Evolutionary conservation across 495 filamentous ascomycete species (phyloP).

Genomic region (Xanthoparmelia taractica): DNA sequence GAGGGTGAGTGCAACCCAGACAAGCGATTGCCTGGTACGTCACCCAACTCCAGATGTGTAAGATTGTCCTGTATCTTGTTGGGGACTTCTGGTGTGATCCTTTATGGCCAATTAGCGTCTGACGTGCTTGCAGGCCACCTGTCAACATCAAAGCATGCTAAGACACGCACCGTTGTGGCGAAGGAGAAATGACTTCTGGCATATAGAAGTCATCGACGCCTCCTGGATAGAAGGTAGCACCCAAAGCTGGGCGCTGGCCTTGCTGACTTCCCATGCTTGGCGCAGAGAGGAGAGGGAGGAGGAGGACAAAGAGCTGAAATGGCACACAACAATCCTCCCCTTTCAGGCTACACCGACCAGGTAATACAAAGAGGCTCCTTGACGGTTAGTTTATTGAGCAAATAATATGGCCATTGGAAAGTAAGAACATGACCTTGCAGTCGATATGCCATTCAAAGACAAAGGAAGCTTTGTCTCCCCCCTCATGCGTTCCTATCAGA

Average conservation of each 20-base stretch:
- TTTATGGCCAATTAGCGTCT: slow-evolving; percentile 31
- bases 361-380: not conserved
- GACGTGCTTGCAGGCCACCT: slow-evolving; percentile 3
- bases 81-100: slow-evolving; percentile 69
- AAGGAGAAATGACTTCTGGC: slow-evolving; percentile 68
- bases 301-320: not conserved
- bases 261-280: slow-evolving; percentile 27
- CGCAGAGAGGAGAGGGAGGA: not conserved
- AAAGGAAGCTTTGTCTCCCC: not conserved
- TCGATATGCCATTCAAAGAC: not conserved
- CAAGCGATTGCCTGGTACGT: slow-evolving; percentile 31
- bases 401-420: slow-evolving; percentile 1
- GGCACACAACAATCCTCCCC: not conserved
- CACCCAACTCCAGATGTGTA: slow-evolving; percentile 79
- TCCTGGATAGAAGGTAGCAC: slow-evolving; percentile 87
- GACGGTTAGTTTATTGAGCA: not conserved
- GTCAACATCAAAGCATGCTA: slow-evolving; percentile 18
- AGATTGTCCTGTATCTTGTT: slow-evolving; percentile 88
- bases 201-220: slow-evolving; percentile 82
- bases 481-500: not conserved
- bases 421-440: not conserved
- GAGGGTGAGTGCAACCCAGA: slow-evolving; percentile 25
- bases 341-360: not conserved
- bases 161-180: slow-evolving; percentile 75
- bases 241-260: slow-evolving; percentile 48